Base-by-base conservation (phyloP, 345 rosid genomes). In the Linum trigynum region DNA sequence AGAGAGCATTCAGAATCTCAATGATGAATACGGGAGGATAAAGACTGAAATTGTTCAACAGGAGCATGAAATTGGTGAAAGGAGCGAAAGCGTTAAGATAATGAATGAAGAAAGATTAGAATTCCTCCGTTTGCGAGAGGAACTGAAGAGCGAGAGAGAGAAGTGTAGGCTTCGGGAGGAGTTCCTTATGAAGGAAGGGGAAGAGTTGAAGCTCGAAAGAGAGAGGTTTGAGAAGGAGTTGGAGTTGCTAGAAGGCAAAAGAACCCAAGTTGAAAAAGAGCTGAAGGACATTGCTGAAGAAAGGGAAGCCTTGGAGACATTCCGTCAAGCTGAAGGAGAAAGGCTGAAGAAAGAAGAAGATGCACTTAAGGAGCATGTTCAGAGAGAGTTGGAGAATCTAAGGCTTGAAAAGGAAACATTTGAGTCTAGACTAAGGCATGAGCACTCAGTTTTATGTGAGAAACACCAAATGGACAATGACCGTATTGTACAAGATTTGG, bases 181-280 rank as follows among this genome's bases (percentile, higher is more conserved):
- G 74, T 74, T 76, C 65, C 86, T 89, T 74, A 64, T 79, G 69
- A 87, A 79, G 75, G 87, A 86, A 72, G 74, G 61, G 41, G 83
- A 86, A 55, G 95, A 86, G 67, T 78, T 92, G 78, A 83, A 82
- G 67, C 79, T 71, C 74, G 92, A 89, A 23, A 84, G 77, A 72
- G 83, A 80, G 68, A 89, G 72, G 53, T 89, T 89, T 78, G 88
- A 87, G 85, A 86, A 81, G 75, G 95, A 89, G 59, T 86, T 90
- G 88, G 87, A 81, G 66, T 80, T 71, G 55, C 74, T 92, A 77
- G 92, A 89, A 81, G 86, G 80, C 69, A 89, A 83, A 76, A 86
- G 80, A 72, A 75, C 66, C 64, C 81, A 79, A 62, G 71, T 82
- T 60, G 63, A 61, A 59, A 72, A 81, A 72, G 81, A 75, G 61